Base-by-base conservation (phyloP, 2,329 filamentous ascomycete species). In the Trichoderma lentiforme region DNA sequence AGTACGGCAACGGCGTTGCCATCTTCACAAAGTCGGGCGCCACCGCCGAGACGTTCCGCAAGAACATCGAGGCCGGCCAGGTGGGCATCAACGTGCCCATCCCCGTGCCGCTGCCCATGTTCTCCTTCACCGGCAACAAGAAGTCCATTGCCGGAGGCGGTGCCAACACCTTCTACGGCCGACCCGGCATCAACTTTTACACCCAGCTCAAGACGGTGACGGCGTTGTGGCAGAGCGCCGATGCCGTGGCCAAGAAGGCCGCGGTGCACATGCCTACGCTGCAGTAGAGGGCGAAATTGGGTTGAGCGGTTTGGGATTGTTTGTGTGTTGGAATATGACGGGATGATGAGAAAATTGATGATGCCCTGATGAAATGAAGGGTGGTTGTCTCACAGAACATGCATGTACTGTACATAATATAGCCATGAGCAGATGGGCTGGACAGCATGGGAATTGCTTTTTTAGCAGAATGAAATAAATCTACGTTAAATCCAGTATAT, bases 181-280 rank as follows among this genome's bases (percentile, higher is more conserved):
- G 93, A 83, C 93, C 94, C 0, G 96, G 95, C 28, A 83, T 99
- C 80, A 91, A 93, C 80, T 99, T 99, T 81, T 98, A 97, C 83
- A 99, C 96, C 3, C 96, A 98, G 84, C 89, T 93, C 80, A 98
- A 99, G 92, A 99, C 96, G 3, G 96, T 99, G 63, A 99, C 96
- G 68, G 92, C 93, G 76, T 84, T 97, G 80, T 99, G 96, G 96
- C 90, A 90, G 79, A 90, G 88, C 73, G 90, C 95, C 78, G 95
- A 98, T 84, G 95, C 94, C 1, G 88, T 96, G 63, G 91, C 90
- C 70, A 92, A 91, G 76, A 95, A 95, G 88, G 95, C 95, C 18
- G 90, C 91, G 78, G 94, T 97, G 12, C 88, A 93, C 74, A 98
- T 98, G 95, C 95, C 95, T n/a, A 73, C 72, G 26, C 70, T 73